Evolutionary conservation across 2,329 filamentous ascomycete species (phyloP), one percentile per base, ranked within the genome.

Genomic region (Aspergillus sp.): DNA sequence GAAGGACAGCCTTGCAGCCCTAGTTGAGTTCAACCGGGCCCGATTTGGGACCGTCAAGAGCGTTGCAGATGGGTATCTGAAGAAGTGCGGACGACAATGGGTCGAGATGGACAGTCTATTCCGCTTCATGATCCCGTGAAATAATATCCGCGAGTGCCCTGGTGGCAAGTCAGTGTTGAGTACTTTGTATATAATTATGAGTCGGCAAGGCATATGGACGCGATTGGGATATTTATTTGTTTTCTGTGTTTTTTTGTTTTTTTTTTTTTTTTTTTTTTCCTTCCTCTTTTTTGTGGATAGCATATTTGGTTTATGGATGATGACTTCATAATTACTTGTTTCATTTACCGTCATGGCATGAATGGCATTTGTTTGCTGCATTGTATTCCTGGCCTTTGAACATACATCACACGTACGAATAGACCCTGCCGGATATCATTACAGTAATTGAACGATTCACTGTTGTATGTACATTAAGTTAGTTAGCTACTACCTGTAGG

Each of bases 61-160:
- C 5, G 81, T 89, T 9, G 87, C 95, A 4, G 88, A 91, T 54
- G 81, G 73, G 60, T 94, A 94, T 69, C 69, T 95, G 57, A 88
- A 88, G 60, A 93, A 91, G 72, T 94, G 89, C 67, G 90, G 90
- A 28, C 75, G 88, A 57, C 86, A 89, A 67, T 95, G 88, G 88
- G 90, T 96, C 44, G 85, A 88, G 56, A 96, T 95, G 90, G 88
- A 93, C 67, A 83, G 76, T 54, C 69, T 96, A 53, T 96, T 95
- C 74, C 78, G 79, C 41, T 68, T 68, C 52, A 68, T 66, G 52
- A 77, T 79, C 70, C 75, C 73, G 49, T 60, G 71, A 51, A 52
- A 8, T 26, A 12, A 4, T 19, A 28, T 9, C 5, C 26, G 10
- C 4, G 7, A 10, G 49, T 67, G 54, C 46, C 49, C 48, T 41